Conservation (phyloP, 306 rosid genomes). For the Amphicarpaea edgeworthii region DNA sequence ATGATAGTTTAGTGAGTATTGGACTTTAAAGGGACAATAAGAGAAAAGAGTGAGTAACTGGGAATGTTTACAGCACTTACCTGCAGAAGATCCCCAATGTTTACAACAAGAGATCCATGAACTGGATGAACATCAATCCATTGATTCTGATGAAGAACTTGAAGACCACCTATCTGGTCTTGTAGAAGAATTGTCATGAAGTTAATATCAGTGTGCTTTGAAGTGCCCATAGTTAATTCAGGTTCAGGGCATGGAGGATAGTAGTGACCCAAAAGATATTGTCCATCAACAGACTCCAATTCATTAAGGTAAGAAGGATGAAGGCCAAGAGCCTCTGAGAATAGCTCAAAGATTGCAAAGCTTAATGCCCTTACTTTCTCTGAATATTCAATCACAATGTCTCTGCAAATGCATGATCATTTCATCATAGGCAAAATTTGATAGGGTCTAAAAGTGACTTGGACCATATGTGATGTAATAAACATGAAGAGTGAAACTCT, state of each 20-base stretch:
- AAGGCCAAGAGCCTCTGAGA: constrained; percentile 50
- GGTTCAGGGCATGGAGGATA: constrained; percentile 57
- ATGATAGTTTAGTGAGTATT: neutral
- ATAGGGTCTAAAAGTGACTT: neutral
- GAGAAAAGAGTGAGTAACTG: neutral
- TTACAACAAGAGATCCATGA: constrained; percentile 43
- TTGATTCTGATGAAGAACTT: constrained; percentile 39
- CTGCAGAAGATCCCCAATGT: constrained; percentile 48
- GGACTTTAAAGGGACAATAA: neutral
- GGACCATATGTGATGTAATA: no score
- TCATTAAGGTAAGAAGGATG: constrained; percentile 31
- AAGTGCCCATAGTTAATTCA: constrained; percentile 42
- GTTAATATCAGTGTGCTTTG: constrained; percentile 43
- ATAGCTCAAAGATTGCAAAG: constrained; percentile 25
- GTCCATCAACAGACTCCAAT: constrained; percentile 25
- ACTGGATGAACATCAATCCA: constrained; percentile 44
- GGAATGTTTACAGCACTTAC: constrained; percentile 2
- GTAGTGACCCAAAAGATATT: constrained; percentile 26
- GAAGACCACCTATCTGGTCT: constrained; percentile 63
- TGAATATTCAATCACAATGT: constrained; percentile 49
- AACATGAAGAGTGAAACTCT: neutral
- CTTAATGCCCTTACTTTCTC: constrained; percentile 32
- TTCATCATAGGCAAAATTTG: neutral
- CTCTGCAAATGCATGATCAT: constrained; percentile 32
- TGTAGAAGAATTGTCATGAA: constrained; percentile 58